Conservation (phyloP, 192 early-diverging fungal genomes). For the Backusella parvicylindrica region DNA sequence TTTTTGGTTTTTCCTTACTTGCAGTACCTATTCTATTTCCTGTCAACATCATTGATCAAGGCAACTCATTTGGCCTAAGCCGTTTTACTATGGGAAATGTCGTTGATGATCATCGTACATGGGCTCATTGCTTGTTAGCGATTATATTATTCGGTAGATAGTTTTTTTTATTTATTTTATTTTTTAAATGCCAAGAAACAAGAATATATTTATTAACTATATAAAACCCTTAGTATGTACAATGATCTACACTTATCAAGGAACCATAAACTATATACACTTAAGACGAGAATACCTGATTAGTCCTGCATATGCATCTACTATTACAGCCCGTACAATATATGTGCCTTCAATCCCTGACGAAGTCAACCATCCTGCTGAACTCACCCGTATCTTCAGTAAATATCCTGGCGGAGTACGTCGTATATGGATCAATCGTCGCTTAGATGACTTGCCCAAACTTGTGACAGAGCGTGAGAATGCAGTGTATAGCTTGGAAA, state of each 20-base stretch:
- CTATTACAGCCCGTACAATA: slow-evolving; percentile 57
- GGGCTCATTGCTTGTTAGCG: slow-evolving; percentile 66
- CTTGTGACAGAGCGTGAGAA: slow-evolving; percentile 47
- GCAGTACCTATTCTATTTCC: slow-evolving; percentile 66
- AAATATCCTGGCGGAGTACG: slow-evolving; percentile 67
- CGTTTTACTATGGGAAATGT: slow-evolving; percentile 76
- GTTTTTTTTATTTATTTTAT: not conserved
- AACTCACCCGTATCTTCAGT: slow-evolving; percentile 51
- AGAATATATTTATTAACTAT: not conserved
- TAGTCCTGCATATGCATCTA: slow-evolving; percentile 40
- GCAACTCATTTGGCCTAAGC: slow-evolving; percentile 46
- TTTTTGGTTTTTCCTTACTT: slow-evolving; percentile 53
- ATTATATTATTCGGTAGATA: slow-evolving; percentile 53
- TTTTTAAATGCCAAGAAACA: not conserved
- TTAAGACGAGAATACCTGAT: slow-evolving; percentile 64
- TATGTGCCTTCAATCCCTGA: slow-evolving; percentile 67
- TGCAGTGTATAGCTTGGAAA: slow-evolving; percentile 48
- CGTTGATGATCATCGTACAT: slow-evolving; percentile 44
- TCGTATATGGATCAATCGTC: slow-evolving; percentile 59
- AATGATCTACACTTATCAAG: slow-evolving; percentile 42
- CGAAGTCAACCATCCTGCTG: slow-evolving; percentile 41
- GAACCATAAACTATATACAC: slow-evolving; percentile 54
- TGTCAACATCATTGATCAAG: slow-evolving; percentile 56
- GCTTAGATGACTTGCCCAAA: slow-evolving; percentile 43
- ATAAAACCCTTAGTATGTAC: not conserved